Evolutionary conservation across 495 filamentous ascomycete genomes (phyloP).

Genomic region (Podospora tetraspora): DNA sequence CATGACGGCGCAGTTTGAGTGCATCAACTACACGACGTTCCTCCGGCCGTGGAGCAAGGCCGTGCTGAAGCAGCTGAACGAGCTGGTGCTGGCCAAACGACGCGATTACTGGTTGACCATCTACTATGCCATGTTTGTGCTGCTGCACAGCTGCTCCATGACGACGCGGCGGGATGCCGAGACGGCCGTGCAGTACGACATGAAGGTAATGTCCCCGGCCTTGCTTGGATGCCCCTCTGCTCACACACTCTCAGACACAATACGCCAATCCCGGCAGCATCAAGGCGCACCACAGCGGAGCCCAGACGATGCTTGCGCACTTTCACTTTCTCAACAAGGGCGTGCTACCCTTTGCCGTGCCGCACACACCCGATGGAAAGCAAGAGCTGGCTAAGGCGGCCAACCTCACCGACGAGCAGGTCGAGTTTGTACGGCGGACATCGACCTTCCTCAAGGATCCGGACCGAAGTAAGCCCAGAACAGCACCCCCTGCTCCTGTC

Average conservation of each 20-base stretch:
- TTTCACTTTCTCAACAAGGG: conserved; percentile 44
- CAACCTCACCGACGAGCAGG: conserved; percentile 18
- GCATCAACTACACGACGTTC: conserved; percentile 26
- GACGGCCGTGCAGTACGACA: conserved; percentile 20
- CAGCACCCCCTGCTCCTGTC: not conserved
- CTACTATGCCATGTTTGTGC: conserved; percentile 25
- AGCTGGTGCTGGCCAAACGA: conserved; percentile 25
- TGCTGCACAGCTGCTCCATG: conserved; percentile 30
- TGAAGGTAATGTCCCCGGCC: not conserved
- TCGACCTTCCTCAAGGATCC: conserved; percentile 15
- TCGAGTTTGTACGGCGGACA: conserved; percentile 24
- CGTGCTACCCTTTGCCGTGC: conserved; percentile 21
- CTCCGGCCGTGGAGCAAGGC: conserved; percentile 25
- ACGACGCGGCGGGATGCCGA: conserved; percentile 22
- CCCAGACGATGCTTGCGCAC: conserved; percentile 40
- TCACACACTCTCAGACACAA: conserved; percentile 1
- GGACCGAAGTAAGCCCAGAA: conserved; percentile 5
- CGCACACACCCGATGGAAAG: conserved; percentile 11
- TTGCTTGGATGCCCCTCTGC: not conserved
- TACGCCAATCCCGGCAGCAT: conserved; percentile 26
- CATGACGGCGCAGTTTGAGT: conserved; percentile 29
- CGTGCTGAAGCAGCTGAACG: conserved; percentile 27
- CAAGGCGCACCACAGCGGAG: conserved; percentile 26
- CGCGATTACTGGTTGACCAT: conserved; percentile 29
- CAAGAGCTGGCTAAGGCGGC: conserved; percentile 23